Conservation (phyloP, 768 basidiomycete genomes). For the Mycena kentingensis region DNA sequence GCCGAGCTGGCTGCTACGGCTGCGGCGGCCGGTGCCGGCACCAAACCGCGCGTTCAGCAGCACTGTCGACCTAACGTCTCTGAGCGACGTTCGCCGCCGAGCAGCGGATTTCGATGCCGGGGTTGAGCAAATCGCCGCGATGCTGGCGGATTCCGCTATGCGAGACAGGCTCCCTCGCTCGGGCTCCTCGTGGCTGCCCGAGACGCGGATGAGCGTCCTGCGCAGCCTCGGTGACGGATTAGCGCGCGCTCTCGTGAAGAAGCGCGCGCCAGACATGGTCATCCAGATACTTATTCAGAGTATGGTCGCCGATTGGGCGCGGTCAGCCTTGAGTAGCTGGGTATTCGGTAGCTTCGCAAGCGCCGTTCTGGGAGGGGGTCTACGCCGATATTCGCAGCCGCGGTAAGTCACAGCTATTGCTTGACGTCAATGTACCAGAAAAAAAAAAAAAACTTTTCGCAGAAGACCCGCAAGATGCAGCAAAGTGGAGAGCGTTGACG, state of each 20-base stretch:
- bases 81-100: constrained; percentile 35
- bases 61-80: constrained; percentile 27
- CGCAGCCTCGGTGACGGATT: too few species aligned
- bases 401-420: constrained; percentile 4
- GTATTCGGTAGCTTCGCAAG: not conserved
- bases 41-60: constrained; percentile 16
- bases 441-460: not conserved
- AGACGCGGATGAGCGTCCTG: not conserved
- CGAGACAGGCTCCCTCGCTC: too few species aligned
- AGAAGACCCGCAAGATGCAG: constrained; percentile 5
- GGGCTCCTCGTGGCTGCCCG: not conserved
- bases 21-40: not conserved
- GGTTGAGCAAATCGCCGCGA: constrained; percentile 38
- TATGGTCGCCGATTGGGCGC: constrained; percentile 1
- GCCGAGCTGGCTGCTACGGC: not conserved
- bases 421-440: not conserved
- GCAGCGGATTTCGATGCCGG: constrained; percentile 38
- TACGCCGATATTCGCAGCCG: constrained; percentile 1
- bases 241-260: too few species aligned
- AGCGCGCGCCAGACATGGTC: too few species aligned
- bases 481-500: constrained; percentile 22
- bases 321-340: not conserved
- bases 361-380: not conserved
- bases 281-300: too few species aligned
- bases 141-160: constrained; percentile 36